A percentile compares a stretch with the other conserved stretches of the same genome.
phyloP scores from a whole-genome alignment of 441 rosid species.

The Pelargonium australe region DNA sequence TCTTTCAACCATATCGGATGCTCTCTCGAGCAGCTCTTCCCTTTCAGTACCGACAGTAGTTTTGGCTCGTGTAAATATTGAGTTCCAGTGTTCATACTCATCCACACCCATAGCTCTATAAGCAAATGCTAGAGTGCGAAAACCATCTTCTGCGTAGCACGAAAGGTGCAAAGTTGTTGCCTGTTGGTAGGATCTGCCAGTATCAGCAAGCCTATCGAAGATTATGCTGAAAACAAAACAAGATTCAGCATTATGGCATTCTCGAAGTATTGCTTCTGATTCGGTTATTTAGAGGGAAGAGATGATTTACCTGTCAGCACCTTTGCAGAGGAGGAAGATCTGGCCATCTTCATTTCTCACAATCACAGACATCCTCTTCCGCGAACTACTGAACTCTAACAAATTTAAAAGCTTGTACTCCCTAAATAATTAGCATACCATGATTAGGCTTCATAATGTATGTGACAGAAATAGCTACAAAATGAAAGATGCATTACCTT shows the following conservation, averaged over 20 bases:
- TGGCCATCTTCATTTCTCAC: slow-evolving; percentile 58
- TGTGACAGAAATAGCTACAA: background rate
- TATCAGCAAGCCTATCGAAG: slow-evolving; percentile 72
- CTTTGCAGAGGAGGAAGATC: slow-evolving; percentile 76
- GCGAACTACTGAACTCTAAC: slow-evolving; percentile 65
- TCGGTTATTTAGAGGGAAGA: background rate
- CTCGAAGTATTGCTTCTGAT: background rate
- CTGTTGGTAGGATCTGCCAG: slow-evolving; percentile 55
- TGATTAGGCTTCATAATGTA: slow-evolving; percentile 11
- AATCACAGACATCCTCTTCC: slow-evolving; percentile 86
- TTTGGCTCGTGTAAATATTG: slow-evolving; percentile 59
- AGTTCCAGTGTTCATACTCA: slow-evolving; percentile 53
- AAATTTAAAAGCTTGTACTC: slow-evolving; percentile 67
- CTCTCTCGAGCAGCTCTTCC: slow-evolving; percentile 64
- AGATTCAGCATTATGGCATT: background rate
- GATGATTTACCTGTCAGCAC: slow-evolving; percentile 66
- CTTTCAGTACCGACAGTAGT: slow-evolving; percentile 58
- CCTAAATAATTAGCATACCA: slow-evolving; percentile 33
- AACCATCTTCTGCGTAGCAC: slow-evolving; percentile 89
- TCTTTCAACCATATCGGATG: slow-evolving; percentile 62
- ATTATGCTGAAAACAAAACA: slow-evolving; percentile 51
- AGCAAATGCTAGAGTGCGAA: slow-evolving; percentile 86
- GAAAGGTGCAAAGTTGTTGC: slow-evolving; percentile 61
- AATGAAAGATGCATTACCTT: slow-evolving; percentile 36
- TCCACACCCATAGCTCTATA: slow-evolving; percentile 64